phyloP scores from a whole-genome alignment of 345 rosid species.

The Citrus cavaleriei region DNA sequence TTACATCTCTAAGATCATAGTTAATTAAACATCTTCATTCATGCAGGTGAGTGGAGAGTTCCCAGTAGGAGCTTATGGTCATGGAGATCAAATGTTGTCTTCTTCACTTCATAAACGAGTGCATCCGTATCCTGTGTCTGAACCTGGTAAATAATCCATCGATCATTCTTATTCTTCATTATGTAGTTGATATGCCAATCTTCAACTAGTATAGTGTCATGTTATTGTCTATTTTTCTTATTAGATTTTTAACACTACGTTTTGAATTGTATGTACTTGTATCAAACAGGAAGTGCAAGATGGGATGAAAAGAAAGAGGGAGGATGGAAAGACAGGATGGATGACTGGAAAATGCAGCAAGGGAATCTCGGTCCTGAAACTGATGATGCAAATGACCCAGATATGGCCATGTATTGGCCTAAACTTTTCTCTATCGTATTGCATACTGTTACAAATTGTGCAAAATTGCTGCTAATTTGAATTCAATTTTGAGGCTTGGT shows the following conservation, averaged over 20 bases:
- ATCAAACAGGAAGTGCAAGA: constrained; percentile 59
- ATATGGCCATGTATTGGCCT: constrained; percentile 57
- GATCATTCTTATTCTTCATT: neutral
- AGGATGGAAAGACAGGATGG: constrained; percentile 91
- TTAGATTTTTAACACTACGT: neutral
- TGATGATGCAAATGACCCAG: constrained; percentile 63
- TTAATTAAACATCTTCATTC: neutral
- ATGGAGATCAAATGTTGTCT: constrained; percentile 61
- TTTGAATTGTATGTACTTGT: neutral
- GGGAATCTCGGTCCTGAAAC: constrained; percentile 76
- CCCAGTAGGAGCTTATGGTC: constrained; percentile 55
- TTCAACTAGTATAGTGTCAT: neutral
- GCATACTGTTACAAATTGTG: neutral
- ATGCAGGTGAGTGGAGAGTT: constrained; percentile 90
- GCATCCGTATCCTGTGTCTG: constrained; percentile 83
- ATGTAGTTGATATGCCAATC: neutral
- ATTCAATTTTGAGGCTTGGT: neutral
- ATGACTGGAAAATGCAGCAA: constrained; percentile 88
- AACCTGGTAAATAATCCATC: constrained; percentile 51
- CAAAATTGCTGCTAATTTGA: neutral
- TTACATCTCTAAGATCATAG: neutral
- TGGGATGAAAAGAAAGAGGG: constrained; percentile 87
- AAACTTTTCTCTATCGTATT: neutral
- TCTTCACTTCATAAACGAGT: constrained; percentile 78
- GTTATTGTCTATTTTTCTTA: neutral